Evolutionary conservation across 2,329 filamentous ascomycete species (phyloP).

Genomic region (Neonectria faginata): DNA sequence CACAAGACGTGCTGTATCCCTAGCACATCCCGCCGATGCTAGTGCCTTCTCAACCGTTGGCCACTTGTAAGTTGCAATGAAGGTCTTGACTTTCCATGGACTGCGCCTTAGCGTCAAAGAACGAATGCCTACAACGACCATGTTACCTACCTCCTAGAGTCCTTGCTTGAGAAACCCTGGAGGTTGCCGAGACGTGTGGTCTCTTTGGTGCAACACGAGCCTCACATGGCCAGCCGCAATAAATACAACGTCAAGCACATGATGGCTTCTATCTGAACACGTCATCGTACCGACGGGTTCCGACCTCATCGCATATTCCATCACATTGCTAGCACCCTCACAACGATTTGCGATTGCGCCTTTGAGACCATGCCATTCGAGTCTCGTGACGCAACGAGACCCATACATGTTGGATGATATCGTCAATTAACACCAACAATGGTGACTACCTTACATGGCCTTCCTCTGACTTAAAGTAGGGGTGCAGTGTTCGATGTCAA

Average conservation of each 20-base stretch:
- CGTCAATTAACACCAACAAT: constrained; percentile 3
- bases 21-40: constrained; percentile 14
- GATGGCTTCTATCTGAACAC: neutral
- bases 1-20: constrained; percentile 16
- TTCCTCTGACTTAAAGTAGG: neutral
- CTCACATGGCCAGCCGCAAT: neutral
- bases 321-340: neutral
- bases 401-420: neutral
- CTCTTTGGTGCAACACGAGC: constrained; percentile 2
- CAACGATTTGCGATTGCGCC: neutral
- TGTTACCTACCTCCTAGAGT: neutral
- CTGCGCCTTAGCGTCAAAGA: neutral
- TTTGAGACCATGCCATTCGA: neutral
- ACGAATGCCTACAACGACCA: neutral
- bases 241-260: neutral
- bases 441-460: neutral
- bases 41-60: constrained; percentile 11
- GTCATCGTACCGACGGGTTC: constrained; percentile 2
- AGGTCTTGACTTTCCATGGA: neutral
- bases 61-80: neutral
- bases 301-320: neutral
- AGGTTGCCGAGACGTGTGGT: neutral
- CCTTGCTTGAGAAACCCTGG: neutral
- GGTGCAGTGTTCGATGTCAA: constrained; percentile 8
- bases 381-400: neutral